These are phyloP conservation scores for Dothistroma septosporum DNA, from an alignment of 2,329 filamentous ascomycete species.

Conservation along the genomic window DNA sequence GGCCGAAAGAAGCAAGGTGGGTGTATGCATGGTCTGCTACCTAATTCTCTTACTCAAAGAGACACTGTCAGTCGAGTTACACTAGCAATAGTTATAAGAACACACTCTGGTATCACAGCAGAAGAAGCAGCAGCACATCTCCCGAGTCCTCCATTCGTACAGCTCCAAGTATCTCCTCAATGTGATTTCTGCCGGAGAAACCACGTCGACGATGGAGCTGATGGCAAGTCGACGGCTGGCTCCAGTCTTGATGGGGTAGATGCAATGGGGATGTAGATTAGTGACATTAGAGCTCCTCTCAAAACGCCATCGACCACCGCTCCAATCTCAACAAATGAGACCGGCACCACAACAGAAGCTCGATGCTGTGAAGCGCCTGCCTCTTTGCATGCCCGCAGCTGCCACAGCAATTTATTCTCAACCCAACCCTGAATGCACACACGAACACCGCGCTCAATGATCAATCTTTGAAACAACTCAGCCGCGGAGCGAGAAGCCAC, in stretches of 20 bases:
- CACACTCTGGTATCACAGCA: conserved; percentile 4
- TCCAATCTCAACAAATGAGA: conserved; percentile 7
- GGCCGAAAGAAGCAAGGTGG: neutral
- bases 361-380: neutral
- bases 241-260: conserved; percentile 19
- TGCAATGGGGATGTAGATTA: conserved; percentile 30
- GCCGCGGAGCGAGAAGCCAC: conserved; percentile 83
- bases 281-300: conserved; percentile 28
- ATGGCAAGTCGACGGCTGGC: conserved; percentile 4
- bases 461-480: conserved; percentile 22
- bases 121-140: neutral
- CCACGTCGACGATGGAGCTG: neutral
- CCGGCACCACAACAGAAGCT: conserved; percentile 1
- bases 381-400: conserved; percentile 6
- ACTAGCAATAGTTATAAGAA: conserved; percentile 4
- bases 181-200: conserved; percentile 4
- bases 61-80: conserved; percentile 5
- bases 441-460: conserved; percentile 23
- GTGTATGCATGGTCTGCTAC: neutral
- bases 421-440: conserved; percentile 12
- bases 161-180: neutral
- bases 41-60: conserved; percentile 1
- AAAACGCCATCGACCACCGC: conserved; percentile 15
- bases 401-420: conserved; percentile 8
- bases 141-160: conserved; percentile 3